Conservation (phyloP, 1,139 yeast species). For the Blastobotrys buckinghamii region DNA sequence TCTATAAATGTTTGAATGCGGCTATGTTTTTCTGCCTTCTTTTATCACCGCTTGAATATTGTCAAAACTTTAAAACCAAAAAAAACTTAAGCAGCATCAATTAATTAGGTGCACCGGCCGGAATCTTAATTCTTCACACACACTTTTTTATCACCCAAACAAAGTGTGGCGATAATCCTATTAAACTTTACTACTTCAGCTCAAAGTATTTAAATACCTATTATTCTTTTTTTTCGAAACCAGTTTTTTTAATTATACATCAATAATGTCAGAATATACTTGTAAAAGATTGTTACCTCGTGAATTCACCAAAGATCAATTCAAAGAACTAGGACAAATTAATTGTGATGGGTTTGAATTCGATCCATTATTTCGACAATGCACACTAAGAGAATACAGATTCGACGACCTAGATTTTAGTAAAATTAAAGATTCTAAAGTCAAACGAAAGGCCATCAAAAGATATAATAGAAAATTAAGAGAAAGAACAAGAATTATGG, state of each 20-base stretch:
- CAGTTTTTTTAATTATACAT: neutral
- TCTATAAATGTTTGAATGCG: too few relatives aligned
- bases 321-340: conserved; percentile 2
- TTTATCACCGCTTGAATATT: too few relatives aligned
- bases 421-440: conserved; percentile 1
- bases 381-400: neutral
- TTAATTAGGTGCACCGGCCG: too few relatives aligned
- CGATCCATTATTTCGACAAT: conserved; percentile 7
- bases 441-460: neutral
- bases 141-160: too few relatives aligned
- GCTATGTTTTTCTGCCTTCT: too few relatives aligned
- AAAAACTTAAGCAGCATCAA: too few relatives aligned
- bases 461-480: conserved; percentile 1
- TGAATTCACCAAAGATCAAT: neutral
- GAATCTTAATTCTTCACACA: too few relatives aligned
- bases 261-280: neutral
- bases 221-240: neutral
- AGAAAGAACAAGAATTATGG: conserved; percentile 4
- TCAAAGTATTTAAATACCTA: too few relatives aligned
- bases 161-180: too few relatives aligned
- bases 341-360: conserved; percentile 5
- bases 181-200: too few relatives aligned
- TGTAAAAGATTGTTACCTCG: neutral
- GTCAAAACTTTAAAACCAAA: too few relatives aligned
- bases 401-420: neutral